Conservation (phyloP, 2,329 filamentous ascomycete species). For the Nannizziopsis barbatae region DNA sequence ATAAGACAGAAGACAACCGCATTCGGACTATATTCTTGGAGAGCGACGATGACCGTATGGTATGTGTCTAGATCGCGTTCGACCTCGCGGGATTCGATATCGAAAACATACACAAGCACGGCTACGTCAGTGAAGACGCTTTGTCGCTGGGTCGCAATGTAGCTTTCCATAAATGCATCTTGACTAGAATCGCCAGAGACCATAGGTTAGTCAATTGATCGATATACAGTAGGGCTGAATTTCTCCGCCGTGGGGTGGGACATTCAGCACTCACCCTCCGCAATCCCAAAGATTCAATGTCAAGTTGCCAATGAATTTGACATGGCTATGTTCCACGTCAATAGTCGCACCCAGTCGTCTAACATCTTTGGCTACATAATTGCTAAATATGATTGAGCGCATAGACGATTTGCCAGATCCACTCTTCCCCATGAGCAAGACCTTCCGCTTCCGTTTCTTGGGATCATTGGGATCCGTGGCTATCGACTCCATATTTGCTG, state of each 20-base stretch:
- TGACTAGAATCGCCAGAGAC: slow-evolving; percentile 47
- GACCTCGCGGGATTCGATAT: slow-evolving; percentile 91
- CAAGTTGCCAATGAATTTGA: slow-evolving; percentile 96
- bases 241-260: not conserved
- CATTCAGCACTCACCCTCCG: slow-evolving; percentile 53
- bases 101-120: slow-evolving; percentile 97
- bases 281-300: slow-evolving; percentile 98
- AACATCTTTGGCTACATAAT: slow-evolving; percentile 95
- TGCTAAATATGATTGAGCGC: slow-evolving; percentile 97
- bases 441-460: slow-evolving; percentile 68
- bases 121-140: slow-evolving; percentile 96
- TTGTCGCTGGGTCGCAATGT: slow-evolving; percentile 84
- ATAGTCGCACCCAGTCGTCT: slow-evolving; percentile 87
- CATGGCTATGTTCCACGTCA: slow-evolving; percentile 95
- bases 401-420: slow-evolving; percentile 97
- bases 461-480: not conserved
- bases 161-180: slow-evolving; percentile 98
- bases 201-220: not conserved
- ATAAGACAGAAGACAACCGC: slow-evolving; percentile 90
- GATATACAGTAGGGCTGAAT: not conserved
- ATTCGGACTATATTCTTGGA: slow-evolving; percentile 68
- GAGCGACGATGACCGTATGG: slow-evolving; percentile 74
- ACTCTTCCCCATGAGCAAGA: slow-evolving; percentile 85
- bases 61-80: slow-evolving; percentile 89
- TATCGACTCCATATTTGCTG: not conserved